Conservation (phyloP, 2,329 filamentous ascomycete species). For the Phyllosticta citriasiana region DNA sequence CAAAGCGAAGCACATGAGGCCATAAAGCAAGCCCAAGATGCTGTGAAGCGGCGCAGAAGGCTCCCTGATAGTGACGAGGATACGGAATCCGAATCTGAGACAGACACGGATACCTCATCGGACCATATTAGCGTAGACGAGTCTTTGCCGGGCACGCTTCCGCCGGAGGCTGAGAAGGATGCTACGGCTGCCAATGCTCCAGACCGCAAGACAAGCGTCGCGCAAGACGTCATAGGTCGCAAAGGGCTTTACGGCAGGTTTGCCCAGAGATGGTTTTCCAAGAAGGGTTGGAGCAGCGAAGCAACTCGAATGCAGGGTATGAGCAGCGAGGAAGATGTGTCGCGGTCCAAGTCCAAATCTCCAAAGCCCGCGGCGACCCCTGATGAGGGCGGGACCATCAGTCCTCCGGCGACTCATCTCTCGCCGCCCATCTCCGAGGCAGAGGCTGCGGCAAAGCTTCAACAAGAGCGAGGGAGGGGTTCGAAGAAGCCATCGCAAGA, state of each 20-base stretch:
- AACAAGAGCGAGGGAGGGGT: background rate
- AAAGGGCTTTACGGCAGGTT: constrained; percentile 82
- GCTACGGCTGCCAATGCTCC: constrained; percentile 18
- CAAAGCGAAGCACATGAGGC: constrained; percentile 63
- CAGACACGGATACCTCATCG: constrained; percentile 21
- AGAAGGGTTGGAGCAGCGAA: constrained; percentile 67
- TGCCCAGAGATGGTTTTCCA: constrained; percentile 84
- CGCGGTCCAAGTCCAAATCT: background rate
- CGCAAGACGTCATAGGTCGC: constrained; percentile 76
- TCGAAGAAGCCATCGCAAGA: constrained; percentile 3
- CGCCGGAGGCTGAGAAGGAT: constrained; percentile 23
- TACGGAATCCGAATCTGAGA: constrained; percentile 16
- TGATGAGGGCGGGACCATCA: background rate
- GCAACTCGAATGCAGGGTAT: constrained; percentile 61
- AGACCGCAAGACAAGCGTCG: constrained; percentile 49
- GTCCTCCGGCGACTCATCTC: background rate
- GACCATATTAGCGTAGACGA: constrained; percentile 25
- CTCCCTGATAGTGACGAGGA: constrained; percentile 21
- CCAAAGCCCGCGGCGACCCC: background rate
- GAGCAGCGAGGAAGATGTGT: constrained; percentile 42
- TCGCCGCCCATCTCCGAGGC: constrained; percentile 1
- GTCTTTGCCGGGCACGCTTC: constrained; percentile 23
- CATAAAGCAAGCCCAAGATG: constrained; percentile 51
- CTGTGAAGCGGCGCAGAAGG: constrained; percentile 28
- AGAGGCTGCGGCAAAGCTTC: constrained; percentile 1